Evolutionary conservation across 176 grass and related monocot genomes (phyloP).

Genomic region (Carex scoparia): DNA sequence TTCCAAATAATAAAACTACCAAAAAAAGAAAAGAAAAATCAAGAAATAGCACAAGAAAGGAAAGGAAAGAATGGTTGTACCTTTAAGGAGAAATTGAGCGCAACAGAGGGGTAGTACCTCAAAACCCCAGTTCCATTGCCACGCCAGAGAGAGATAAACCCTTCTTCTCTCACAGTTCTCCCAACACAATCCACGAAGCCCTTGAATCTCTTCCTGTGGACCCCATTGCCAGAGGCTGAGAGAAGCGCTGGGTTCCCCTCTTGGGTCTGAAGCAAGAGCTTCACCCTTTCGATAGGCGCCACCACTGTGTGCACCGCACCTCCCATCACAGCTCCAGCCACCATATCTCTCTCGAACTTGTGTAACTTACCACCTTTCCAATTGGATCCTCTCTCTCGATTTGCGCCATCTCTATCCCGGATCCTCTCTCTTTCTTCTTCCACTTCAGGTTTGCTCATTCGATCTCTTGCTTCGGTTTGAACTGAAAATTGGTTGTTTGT

Average conservation of each 20-base stretch:
- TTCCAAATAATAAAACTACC: background rate
- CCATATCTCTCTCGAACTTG: constrained; percentile 90
- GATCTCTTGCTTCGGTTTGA: background rate
- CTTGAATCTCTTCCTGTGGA: constrained; percentile 50
- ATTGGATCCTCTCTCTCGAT: background rate
- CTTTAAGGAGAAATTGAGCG: constrained; percentile 99
- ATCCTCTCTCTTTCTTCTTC: background rate
- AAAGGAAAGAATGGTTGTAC: constrained; percentile 27
- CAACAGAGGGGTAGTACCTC: constrained; percentile 97
- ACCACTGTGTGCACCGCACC: constrained; percentile 94
- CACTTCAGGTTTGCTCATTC: constrained; percentile 38
- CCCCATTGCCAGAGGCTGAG: constrained; percentile 5
- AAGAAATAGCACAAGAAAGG: background rate
- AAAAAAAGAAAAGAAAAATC: background rate
- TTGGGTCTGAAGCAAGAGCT: constrained; percentile 98
- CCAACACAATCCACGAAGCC: constrained; percentile 83
- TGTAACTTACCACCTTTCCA: constrained; percentile 38
- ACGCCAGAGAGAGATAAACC: constrained; percentile 86
- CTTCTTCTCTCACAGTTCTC: constrained; percentile 82
- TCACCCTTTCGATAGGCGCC: constrained; percentile 94
- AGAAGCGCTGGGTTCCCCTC: constrained; percentile 94
- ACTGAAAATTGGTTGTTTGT: background rate
- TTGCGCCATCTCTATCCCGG: background rate
- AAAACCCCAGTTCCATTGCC: constrained; percentile 93
- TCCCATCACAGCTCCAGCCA: constrained; percentile 89